Evolutionary conservation across 768 basidiomycete genomes (phyloP).

Genomic region (Amanita subjunquillea): DNA sequence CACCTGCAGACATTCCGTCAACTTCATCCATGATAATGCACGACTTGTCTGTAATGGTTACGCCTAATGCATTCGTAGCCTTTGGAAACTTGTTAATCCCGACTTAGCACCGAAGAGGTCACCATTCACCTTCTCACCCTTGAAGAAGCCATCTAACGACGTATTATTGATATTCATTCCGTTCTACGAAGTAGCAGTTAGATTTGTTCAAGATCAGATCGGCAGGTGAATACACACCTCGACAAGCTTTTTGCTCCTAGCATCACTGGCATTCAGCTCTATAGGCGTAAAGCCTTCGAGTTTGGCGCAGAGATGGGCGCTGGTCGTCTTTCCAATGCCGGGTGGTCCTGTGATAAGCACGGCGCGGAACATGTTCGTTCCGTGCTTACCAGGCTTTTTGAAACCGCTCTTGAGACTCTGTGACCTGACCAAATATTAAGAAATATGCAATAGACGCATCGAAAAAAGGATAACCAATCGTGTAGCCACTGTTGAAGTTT

Average conservation of each 20-base stretch:
- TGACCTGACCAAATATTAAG: conserved; percentile 42
- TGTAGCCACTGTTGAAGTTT: conserved; percentile 81
- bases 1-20: conserved; percentile 97
- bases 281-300: conserved; percentile 88
- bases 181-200: conserved; percentile 34
- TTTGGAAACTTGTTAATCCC: conserved; percentile 3
- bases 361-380: conserved; percentile 78
- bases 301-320: conserved; percentile 87
- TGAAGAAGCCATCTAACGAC: conserved; percentile 81
- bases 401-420: conserved; percentile 64
- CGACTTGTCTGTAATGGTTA: conserved; percentile 66
- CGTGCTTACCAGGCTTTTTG: conserved; percentile 91
- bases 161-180: conserved; percentile 86
- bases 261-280: conserved; percentile 94
- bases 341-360: conserved; percentile 89
- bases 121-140: conserved; percentile 36
- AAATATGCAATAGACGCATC: background rate
- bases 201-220: background rate
- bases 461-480: conserved; percentile 55
- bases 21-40: conserved; percentile 99
- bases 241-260: conserved; percentile 91
- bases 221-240: conserved; percentile 43
- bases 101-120: background rate
- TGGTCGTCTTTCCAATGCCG: conserved; percentile 96
- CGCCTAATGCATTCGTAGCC: conserved; percentile 57